Conservation (phyloP, 2,329 filamentous ascomycete genomes). For the Incumbomyces delicatus region DNA sequence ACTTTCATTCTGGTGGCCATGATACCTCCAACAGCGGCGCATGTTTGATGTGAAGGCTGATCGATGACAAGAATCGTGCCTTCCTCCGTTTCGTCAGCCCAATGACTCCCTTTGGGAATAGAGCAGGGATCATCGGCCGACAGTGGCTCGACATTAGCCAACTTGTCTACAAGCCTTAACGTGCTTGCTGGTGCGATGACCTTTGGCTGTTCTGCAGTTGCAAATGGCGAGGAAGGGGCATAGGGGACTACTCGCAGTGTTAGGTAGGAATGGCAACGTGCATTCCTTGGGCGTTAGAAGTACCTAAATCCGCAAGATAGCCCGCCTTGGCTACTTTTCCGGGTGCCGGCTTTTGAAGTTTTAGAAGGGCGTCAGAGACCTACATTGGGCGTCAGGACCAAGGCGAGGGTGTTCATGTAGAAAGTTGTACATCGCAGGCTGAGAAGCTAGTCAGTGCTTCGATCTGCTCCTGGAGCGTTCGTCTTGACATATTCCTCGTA, state of each 20-base stretch:
- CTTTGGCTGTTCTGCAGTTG: slow-evolving; percentile 21
- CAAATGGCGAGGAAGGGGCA: slow-evolving; percentile 27
- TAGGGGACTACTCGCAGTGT: slow-evolving; percentile 5
- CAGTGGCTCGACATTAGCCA: slow-evolving; percentile 25
- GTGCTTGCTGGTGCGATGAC: slow-evolving; percentile 36
- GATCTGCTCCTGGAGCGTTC: slow-evolving; percentile 27
- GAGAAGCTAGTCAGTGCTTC: slow-evolving; percentile 26
- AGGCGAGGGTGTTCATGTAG: not conserved
- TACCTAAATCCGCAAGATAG: slow-evolving; percentile 54
- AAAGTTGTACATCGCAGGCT: slow-evolving; percentile 32
- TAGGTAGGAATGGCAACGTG: not conserved
- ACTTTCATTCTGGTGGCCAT: slow-evolving; percentile 61
- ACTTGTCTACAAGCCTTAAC: slow-evolving; percentile 49
- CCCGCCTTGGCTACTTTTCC: slow-evolving; percentile 51
- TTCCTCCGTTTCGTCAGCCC: slow-evolving; percentile 54
- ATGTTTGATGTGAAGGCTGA: slow-evolving; percentile 55
- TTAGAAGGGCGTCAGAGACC: slow-evolving; percentile 64
- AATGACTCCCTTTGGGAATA: slow-evolving; percentile 53
- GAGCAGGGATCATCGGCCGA: slow-evolving; percentile 30
- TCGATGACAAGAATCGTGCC: slow-evolving; percentile 57
- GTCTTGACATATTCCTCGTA: slow-evolving; percentile 14
- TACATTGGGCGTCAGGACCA: slow-evolving; percentile 23
- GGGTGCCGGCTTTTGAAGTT: slow-evolving; percentile 42
- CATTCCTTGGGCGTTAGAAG: no score
- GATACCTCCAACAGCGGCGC: slow-evolving; percentile 67